Conservation (phyloP, 768 basidiomycete genomes). For the Russula abietina region DNA sequence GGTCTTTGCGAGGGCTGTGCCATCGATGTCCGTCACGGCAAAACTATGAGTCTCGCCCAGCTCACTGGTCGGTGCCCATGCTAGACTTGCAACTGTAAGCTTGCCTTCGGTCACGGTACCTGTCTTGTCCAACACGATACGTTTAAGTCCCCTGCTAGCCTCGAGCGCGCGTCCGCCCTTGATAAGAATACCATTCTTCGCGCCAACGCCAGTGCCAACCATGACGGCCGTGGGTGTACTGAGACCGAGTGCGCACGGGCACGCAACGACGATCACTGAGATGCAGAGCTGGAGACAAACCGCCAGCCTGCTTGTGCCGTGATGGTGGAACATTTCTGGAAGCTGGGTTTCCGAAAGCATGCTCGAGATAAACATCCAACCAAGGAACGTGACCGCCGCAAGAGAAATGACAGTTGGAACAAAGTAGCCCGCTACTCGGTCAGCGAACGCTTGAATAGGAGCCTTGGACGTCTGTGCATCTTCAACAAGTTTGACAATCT, state of each 20-base stretch:
- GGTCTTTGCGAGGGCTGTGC: conserved; percentile 27
- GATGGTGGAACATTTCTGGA: conserved; percentile 77
- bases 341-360: conserved; percentile 51
- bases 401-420: conserved; percentile 88
- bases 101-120: conserved; percentile 97
- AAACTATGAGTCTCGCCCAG: conserved; percentile 28
- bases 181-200: conserved; percentile 95
- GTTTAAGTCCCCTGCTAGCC: conserved; percentile 74
- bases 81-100: conserved; percentile 67
- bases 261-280: conserved; percentile 95
- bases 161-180: conserved; percentile 95
- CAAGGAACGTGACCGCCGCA: conserved; percentile 70
- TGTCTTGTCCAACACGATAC: conserved; percentile 92
- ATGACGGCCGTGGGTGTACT: conserved; percentile 98
- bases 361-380: conserved; percentile 73
- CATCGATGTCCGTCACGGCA: conserved; percentile 16
- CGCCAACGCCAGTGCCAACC: conserved; percentile 98
- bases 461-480: conserved; percentile 98
- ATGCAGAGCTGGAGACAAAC: conserved; percentile 97
- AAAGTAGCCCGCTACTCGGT: conserved; percentile 90
- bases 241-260: conserved; percentile 93
- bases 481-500: conserved; percentile 95
- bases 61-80: conserved; percentile 56
- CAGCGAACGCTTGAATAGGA: conserved; percentile 96
- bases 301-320: conserved; percentile 79